Evolutionary conservation across 257 asterid genomes (phyloP).

Genomic region (Fraxinus americana): DNA sequence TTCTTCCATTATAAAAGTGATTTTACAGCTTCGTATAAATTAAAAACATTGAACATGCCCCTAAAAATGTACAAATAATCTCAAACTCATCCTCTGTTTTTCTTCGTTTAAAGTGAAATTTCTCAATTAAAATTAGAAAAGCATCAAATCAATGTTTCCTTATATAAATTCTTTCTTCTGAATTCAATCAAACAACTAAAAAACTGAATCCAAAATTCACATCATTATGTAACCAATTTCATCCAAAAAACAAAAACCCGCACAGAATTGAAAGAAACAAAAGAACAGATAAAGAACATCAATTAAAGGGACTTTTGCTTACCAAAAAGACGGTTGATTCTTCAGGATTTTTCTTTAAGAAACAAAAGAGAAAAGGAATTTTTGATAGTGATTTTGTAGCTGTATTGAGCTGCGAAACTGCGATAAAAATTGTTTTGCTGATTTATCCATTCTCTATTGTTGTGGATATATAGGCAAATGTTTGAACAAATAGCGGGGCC

Average conservation of each 20-base stretch:
- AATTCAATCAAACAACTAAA: background rate
- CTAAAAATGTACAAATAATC: background rate
- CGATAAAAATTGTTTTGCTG: background rate
- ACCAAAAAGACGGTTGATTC: background rate
- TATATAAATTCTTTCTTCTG: background rate
- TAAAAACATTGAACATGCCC: background rate
- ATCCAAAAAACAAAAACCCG: too few relatives aligned
- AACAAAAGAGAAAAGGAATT: background rate
- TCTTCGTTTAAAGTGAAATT: background rate
- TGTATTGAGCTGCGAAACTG: conserved; percentile 2
- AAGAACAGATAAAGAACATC: background rate
- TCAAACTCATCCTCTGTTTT: background rate
- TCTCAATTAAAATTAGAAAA: background rate
- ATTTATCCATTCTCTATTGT: background rate
- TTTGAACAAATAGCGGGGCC: background rate
- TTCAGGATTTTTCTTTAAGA: background rate
- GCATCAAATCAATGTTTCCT: background rate
- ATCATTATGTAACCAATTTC: background rate
- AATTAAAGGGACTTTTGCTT: background rate
- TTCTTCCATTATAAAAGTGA: too few relatives aligned
- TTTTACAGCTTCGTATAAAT: too few relatives aligned
- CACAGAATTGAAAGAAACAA: too few relatives aligned
- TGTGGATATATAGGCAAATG: conserved; percentile 14
- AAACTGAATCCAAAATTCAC: background rate
- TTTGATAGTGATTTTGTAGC: background rate